Evolutionary conservation across 352 stramenopile genomes (phyloP).

Genomic region (Phytophthora fragariaefolia): DNA sequence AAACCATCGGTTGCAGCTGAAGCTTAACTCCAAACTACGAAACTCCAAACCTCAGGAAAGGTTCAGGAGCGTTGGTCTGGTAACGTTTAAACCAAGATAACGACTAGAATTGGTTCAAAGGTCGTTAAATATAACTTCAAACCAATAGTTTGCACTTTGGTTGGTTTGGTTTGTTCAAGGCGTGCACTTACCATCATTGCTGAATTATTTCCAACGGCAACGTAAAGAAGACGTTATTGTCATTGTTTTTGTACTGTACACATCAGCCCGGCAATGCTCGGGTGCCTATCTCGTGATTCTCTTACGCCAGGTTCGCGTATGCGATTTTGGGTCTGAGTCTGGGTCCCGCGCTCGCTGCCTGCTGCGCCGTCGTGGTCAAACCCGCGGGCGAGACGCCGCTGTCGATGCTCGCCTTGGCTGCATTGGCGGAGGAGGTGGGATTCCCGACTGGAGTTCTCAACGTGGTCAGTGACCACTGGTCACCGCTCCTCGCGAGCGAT

Average conservation of each 20-base stretch:
- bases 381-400: slow-evolving; percentile 96
- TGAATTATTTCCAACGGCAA: too few relatives aligned
- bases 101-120: background rate
- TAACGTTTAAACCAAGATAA: background rate
- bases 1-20: background rate
- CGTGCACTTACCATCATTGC: too few relatives aligned
- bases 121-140: too few relatives aligned
- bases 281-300: too few relatives aligned
- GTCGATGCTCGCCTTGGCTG: slow-evolving; percentile 92
- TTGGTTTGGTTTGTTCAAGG: background rate
- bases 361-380: slow-evolving; percentile 96
- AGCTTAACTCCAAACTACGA: background rate
- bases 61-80: background rate
- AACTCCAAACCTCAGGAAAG: background rate
- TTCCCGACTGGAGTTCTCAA: slow-evolving; percentile 90
- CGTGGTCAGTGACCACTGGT: too few relatives aligned
- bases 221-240: too few relatives aligned
- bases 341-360: slow-evolving; percentile 90
- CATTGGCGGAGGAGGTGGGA: slow-evolving; percentile 86
- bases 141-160: background rate
- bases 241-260: too few relatives aligned
- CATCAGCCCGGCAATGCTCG: too few relatives aligned
- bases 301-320: too few relatives aligned
- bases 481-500: slow-evolving; percentile 55
- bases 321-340: slow-evolving; percentile 98